These are phyloP conservation scores for Carex myosuroides DNA, from an alignment of 176 grass and related monocot genomes.

Conservation along the genomic window DNA sequence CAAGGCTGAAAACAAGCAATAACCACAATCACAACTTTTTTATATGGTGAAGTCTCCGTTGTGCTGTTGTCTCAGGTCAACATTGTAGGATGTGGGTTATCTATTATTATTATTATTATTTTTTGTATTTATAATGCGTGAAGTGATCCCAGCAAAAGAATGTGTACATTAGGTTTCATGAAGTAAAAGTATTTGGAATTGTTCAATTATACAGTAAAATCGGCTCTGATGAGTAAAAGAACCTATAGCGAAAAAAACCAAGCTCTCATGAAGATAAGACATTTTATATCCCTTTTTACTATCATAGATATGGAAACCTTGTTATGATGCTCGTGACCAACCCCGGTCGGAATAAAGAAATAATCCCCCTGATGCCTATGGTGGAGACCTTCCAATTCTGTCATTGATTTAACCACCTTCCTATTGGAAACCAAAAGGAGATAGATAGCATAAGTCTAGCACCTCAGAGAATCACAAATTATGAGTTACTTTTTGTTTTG, in stretches of 20 bases:
- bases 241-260: neutral
- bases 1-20: neutral
- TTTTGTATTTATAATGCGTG: neutral
- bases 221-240: neutral
- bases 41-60: neutral
- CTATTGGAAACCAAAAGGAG: constrained; percentile 61
- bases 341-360: constrained; percentile 65
- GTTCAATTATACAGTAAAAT: neutral
- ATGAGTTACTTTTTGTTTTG: constrained; percentile 31
- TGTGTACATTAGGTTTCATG: neutral
- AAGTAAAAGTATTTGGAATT: neutral
- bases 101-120: too few relatives aligned
- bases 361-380: constrained; percentile 54
- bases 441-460: constrained; percentile 35
- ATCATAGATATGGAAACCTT: constrained; percentile 61
- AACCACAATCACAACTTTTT: neutral
- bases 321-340: constrained; percentile 58
- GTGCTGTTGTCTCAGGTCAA: neutral
- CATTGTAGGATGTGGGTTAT: neutral
- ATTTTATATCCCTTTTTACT: neutral
- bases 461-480: constrained; percentile 42
- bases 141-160: neutral
- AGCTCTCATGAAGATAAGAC: neutral
- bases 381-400: constrained; percentile 72
- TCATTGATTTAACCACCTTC: constrained; percentile 84